Conservation (phyloP, 2,329 filamentous ascomycete genomes). For the Dryadomyces quercivorus region DNA sequence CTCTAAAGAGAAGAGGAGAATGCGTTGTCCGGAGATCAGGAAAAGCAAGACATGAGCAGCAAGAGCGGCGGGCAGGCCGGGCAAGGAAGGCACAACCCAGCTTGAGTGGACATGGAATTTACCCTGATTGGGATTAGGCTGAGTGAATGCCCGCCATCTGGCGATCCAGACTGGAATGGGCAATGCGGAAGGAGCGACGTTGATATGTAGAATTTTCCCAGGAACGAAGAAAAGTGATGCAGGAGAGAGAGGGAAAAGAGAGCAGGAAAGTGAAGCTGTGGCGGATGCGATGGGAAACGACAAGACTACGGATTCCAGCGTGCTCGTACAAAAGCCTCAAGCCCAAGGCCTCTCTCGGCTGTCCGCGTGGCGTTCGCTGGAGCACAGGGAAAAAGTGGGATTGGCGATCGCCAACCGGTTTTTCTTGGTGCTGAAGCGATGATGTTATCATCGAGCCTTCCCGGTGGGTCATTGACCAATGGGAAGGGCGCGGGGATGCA, state of each 20-base stretch:
- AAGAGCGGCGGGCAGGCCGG: not conserved
- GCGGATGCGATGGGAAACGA: too few species aligned
- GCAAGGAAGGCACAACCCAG: slow-evolving; percentile 9
- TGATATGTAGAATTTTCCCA: too few species aligned
- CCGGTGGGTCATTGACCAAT: slow-evolving; percentile 12
- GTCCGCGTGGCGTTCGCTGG: not conserved
- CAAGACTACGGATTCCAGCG: not conserved
- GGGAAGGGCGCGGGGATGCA: slow-evolving; percentile 3
- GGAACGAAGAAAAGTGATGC: not conserved
- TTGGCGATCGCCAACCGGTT: slow-evolving; percentile 1
- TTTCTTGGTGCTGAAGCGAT: slow-evolving; percentile 4
- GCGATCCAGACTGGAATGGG: too few species aligned
- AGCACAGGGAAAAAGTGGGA: not conserved
- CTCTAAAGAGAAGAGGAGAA: not conserved
- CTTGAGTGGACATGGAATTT: slow-evolving; percentile 4
- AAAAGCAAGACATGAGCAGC: slow-evolving; percentile 5
- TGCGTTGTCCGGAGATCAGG: not conserved
- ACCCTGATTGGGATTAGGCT: slow-evolving; percentile 9
- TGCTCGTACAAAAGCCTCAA: not conserved
- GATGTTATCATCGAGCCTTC: slow-evolving; percentile 10
- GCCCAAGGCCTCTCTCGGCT: not conserved
- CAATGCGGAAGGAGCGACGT: too few species aligned
- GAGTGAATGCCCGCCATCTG: not conserved
- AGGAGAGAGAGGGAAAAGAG: not conserved
- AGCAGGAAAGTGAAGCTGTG: not conserved